Evolutionary conservation across 805 yeast genomes (phyloP).

Genomic region (Ogataea degrootiae): DNA sequence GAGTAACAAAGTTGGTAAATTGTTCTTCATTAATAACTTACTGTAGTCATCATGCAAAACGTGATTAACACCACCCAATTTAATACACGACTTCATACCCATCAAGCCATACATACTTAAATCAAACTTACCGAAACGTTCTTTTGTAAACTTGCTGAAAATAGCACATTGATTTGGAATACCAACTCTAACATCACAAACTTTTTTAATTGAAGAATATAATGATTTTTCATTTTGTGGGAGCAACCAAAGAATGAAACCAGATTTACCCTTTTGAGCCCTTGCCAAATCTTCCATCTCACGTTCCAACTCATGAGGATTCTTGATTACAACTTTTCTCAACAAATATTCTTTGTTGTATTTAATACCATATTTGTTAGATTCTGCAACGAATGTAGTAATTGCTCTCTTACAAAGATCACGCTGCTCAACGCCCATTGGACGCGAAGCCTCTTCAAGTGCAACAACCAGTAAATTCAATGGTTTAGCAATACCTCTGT

Average conservation of each 20-base stretch:
- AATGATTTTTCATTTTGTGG: conserved; percentile 20
- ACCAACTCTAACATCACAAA: conserved; percentile 25
- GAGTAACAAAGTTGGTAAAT: conserved; percentile 22
- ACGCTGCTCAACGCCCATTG: conserved; percentile 12
- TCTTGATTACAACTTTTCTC: conserved; percentile 1
- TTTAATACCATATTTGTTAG: conserved; percentile 15
- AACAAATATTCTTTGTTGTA: conserved; percentile 8
- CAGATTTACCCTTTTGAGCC: conserved; percentile 14
- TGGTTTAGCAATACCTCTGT: conserved; percentile 11
- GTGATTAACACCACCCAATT: conserved; percentile 29
- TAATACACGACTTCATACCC: conserved; percentile 28
- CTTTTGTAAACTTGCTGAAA: conserved; percentile 23
- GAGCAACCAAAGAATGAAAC: conserved; percentile 22
- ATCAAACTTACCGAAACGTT: conserved; percentile 20
- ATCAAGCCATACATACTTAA: conserved; percentile 28
- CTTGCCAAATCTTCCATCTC: conserved; percentile 11
- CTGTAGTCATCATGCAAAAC: conserved; percentile 13
- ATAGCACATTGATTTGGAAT: conserved; percentile 26
- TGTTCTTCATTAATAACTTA: conserved; percentile 12
- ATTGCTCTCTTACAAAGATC: conserved; percentile 13
- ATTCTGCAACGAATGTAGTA: conserved; percentile 13
- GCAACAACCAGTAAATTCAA: conserved; percentile 14
- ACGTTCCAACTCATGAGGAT: neutral
- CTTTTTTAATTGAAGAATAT: conserved; percentile 25
- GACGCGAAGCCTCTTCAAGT: conserved; percentile 10